Base-by-base conservation (phyloP, 2,329 filamentous ascomycete species). In the Penicillium sp. region DNA sequence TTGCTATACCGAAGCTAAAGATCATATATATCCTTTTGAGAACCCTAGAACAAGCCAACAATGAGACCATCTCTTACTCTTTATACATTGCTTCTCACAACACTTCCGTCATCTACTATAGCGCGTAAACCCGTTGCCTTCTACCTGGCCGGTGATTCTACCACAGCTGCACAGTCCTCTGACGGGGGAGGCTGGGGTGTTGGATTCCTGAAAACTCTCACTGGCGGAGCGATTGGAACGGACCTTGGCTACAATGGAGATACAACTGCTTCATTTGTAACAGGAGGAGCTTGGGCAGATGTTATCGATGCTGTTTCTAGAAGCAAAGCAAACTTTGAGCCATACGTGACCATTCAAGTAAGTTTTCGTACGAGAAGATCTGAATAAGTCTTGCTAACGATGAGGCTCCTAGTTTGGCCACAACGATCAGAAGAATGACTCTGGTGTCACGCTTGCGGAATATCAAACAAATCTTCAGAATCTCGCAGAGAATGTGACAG, bases 331-430 rank as follows among this genome's bases (percentile, higher is more conserved):
- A 26, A 20, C 11, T 45, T 42, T 16, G 35, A 45, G 38, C 50
- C 50, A 45, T 52, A 52, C 14, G 42, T 52, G 12, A 52, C 50
- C 11, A 52, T 45, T 24, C 50, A 52, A 28, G 46, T 47, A 12
- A 28, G 26, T 28, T 8, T 28, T 8, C 26, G 26, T 28, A 5
- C 8, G 8, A 28, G 8, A 28, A 5, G 26, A 8, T 28, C 26
- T 5, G 26, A 28, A 4, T 28, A 4, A 28, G 26, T 28, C 8
- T 28, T 28, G 26, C 26, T 28, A 4, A 28, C 8, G 26, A 28
- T 28, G 26, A 8, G 26, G 26, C 26, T 28, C 26, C 26, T 47
- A 47, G 50, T 52, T 52, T 24, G 50, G 50, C 16, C 50, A 52
- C 38, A 52, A 52, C 42, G 50, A 52, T 45, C 50, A 52, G 14